Evolutionary conservation across 352 stramenopile genomes (phyloP), one percentile per base, ranked within the genome.

Genomic region (Thraustotheca clavata): DNA sequence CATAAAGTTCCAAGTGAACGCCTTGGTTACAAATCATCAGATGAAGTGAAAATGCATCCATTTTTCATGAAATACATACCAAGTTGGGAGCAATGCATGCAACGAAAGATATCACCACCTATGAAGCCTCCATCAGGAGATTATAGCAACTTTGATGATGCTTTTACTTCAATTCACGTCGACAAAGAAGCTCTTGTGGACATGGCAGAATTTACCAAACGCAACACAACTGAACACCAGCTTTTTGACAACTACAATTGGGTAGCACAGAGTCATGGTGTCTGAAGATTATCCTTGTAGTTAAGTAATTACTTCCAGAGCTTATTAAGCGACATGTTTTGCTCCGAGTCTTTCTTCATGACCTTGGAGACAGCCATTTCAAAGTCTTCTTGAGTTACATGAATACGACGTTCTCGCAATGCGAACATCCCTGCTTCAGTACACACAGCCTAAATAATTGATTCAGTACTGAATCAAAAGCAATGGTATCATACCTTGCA

Each of bases 301-400:
- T 14, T 14, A 29, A 6, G 6, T 22, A 6, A 72, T 81, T 98
- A 99, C 89, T 99, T 99, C 96, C 97, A 99, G 62, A 99, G 84
- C 83, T 99, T 98, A 76, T 97, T 95, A 72, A 99, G 96, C 77
- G 92, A 98, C 79, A 99, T 97, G 78, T 91, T 91, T 69, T 88
- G 80, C 70, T 99, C 97, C 55, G 87, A 92, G 70, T 99, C 97
- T 83, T 99, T 99, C 95, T 99, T 99, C 96, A 99, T 99, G 62
- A 99, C 97, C 88, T 99, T 99, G 55, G 91, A 97, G 26, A 99
- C 96, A 11, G 97, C 96, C 96, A 99, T 99, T 76, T 99, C 96
- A 76, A 99, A 99, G 81, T 99, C 96, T 82, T 99, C 96, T 74
- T 99, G 97, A 27, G 97, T 99, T 26, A 99, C 97, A 82, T 99